Evolutionary conservation across 176 grass and related monocot species (phyloP).

Genomic region (Secale cereale): DNA sequence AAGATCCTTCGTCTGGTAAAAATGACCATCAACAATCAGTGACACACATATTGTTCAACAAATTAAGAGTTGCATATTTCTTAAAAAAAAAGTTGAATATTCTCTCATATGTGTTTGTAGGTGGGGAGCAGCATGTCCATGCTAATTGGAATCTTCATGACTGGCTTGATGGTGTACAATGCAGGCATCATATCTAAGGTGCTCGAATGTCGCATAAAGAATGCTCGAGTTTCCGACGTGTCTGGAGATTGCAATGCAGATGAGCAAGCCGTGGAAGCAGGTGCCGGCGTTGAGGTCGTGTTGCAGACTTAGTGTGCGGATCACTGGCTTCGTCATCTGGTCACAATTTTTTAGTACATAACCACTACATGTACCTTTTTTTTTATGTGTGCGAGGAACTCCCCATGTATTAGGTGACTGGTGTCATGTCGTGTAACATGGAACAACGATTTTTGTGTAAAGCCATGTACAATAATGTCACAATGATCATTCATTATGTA

Average conservation of each 20-base stretch:
- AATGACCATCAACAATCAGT: background rate
- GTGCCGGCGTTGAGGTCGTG: background rate
- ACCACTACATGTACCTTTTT: background rate
- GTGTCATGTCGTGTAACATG: too few relatives aligned
- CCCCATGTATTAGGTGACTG: too few relatives aligned
- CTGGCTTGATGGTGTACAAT: background rate
- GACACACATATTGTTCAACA: too few relatives aligned
- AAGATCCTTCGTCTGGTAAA: background rate
- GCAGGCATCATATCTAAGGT: background rate
- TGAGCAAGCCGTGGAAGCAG: background rate
- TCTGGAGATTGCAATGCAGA: background rate
- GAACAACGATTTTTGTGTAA: too few relatives aligned
- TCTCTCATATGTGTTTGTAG: background rate
- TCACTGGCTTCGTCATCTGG: background rate
- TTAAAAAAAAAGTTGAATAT: too few relatives aligned
- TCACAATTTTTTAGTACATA: background rate
- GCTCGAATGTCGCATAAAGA: background rate
- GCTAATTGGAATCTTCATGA: background rate
- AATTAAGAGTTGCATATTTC: too few relatives aligned
- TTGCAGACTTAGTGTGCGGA: background rate
- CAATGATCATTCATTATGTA: too few relatives aligned
- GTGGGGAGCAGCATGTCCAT: background rate
- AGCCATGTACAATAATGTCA: too few relatives aligned
- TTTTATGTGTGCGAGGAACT: too few relatives aligned
- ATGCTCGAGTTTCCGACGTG: background rate